Conservation (phyloP, 2,329 filamentous ascomycete species). For the Ustulina deusta region DNA sequence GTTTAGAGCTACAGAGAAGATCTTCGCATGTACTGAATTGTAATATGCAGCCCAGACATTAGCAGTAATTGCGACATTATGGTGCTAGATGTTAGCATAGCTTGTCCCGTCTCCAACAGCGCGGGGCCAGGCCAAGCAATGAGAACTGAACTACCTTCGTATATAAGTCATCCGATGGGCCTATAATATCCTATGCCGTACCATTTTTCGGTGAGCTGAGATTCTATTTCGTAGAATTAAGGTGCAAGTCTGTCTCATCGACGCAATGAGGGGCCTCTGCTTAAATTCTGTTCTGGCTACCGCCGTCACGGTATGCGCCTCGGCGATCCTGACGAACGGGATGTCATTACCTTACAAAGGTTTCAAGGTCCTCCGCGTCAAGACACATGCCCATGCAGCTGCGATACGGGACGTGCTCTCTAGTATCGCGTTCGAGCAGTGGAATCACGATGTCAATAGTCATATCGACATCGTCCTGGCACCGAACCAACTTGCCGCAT, state of each 20-base stretch:
- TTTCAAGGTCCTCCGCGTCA: constrained; percentile 60
- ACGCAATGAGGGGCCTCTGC: constrained; percentile 17
- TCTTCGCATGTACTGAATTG: neutral
- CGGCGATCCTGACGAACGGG: constrained; percentile 7
- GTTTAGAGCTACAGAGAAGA: neutral
- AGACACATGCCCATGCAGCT: constrained; percentile 56
- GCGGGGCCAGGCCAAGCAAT: neutral
- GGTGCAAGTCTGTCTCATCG: neutral
- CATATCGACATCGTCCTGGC: constrained; percentile 52
- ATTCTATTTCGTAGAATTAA: neutral
- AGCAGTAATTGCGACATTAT: constrained; percentile 33
- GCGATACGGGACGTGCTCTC: constrained; percentile 53
- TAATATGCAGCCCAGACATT: constrained; percentile 21
- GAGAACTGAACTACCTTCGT: neutral
- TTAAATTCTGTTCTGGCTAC: constrained; percentile 5
- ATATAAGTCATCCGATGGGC: constrained; percentile 4
- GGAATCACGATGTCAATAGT: constrained; percentile 42
- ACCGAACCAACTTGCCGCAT: constrained; percentile 47
- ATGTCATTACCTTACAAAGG: constrained; percentile 55
- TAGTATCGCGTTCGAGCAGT: constrained; percentile 40
- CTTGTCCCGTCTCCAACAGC: constrained; percentile 7
- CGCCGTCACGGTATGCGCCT: constrained; percentile 5
- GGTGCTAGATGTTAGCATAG: constrained; percentile 34
- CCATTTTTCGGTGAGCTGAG: neutral
- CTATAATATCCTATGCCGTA: neutral